A percentile compares a stretch with the other conserved stretches of the same genome.
These are phyloP conservation scores for Protea cynaroides DNA, from an alignment of 164 flowering plant genomes.

Conservation along the genomic window DNA sequence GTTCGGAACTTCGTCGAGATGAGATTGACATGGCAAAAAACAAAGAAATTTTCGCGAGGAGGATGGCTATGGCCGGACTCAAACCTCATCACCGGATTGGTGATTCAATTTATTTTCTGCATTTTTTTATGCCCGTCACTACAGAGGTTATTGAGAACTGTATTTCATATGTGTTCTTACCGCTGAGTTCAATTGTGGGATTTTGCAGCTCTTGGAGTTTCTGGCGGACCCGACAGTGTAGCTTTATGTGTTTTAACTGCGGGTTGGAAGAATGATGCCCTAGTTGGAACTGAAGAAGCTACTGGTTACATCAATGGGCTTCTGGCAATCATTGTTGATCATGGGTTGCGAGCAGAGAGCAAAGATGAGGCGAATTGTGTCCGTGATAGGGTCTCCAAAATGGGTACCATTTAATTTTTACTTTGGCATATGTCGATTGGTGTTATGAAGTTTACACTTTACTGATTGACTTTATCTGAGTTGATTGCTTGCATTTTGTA, in stretches of 20 bases:
- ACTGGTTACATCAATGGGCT: constrained; percentile 57
- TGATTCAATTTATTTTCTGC: constrained; percentile 6
- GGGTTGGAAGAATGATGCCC: constrained; percentile 54
- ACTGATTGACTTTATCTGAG: background rate
- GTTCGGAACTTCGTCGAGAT: constrained; percentile 10
- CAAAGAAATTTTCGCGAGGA: constrained; percentile 40
- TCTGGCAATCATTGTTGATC: constrained; percentile 79
- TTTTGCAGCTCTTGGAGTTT: constrained; percentile 72
- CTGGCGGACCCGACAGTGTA: constrained; percentile 94
- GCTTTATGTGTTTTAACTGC: constrained; percentile 72
- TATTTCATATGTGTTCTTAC: background rate
- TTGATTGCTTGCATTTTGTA: constrained; percentile 7
- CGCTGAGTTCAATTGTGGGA: background rate
- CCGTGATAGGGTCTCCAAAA: constrained; percentile 37
- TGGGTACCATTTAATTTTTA: constrained; percentile 47
- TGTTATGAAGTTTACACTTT: background rate
- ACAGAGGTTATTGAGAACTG: background rate
- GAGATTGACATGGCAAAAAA: constrained; percentile 29
- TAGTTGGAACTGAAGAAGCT: constrained; percentile 13
- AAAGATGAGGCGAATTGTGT: constrained; percentile 67
- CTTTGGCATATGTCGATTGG: background rate
- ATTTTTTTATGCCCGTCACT: background rate
- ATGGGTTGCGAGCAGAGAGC: constrained; percentile 83
- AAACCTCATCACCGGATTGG: constrained; percentile 83
- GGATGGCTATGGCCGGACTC: constrained; percentile 82